Base-by-base conservation (phyloP, 495 filamentous ascomycete genomes). In the Penicillium lividum region DNA sequence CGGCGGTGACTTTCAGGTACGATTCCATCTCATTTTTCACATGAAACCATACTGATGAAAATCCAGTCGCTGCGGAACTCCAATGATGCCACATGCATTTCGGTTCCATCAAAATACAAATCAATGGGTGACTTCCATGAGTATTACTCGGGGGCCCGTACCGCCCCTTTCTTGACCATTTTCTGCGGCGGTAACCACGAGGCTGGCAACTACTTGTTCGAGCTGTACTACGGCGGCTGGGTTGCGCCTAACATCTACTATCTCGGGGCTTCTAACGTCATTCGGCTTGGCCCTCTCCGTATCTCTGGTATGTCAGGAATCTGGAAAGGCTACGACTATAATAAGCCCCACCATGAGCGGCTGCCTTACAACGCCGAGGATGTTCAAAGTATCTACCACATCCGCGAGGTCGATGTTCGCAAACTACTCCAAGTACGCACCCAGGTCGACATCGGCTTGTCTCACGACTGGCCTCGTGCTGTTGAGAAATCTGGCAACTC, bases 191-290 rank as follows among this genome's bases (percentile, higher is more conserved):
- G 94, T 7, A 98, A 98, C 68, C 94, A 98, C 61, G 94, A 98
- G 71, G 92, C 94, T 0, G 86, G 89, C 58, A 91, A 88, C 33
- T 81, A 97, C 68, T 70, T 96, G 0, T 92, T 83, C 75, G 94
- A 98, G 67, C 82, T 98, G 3, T 95, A 90, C 76, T 96, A 98
- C 69, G 94, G 94, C 42, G 94, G 94, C 38, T 98, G 94, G 94
- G 94, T 91, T 2, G 93, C 93, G 1, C 92, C 90, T 16, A 96
- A 93, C 53, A 98, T 98, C 51, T 98, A 95, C 77, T 98, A 96
- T 76, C 72, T 98, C 63, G 94, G 94, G 43, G 92, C 92, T 11
- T 90, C 94, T 28, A 95, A 93, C 63, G 86, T 97, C 8, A 64
- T 98, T 6, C 86, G 88, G 15, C 80, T 91, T 49, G 93, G 93